Evolutionary conservation across 495 filamentous ascomycete genomes (phyloP).

Genomic region (Bryoglossum gracile): DNA sequence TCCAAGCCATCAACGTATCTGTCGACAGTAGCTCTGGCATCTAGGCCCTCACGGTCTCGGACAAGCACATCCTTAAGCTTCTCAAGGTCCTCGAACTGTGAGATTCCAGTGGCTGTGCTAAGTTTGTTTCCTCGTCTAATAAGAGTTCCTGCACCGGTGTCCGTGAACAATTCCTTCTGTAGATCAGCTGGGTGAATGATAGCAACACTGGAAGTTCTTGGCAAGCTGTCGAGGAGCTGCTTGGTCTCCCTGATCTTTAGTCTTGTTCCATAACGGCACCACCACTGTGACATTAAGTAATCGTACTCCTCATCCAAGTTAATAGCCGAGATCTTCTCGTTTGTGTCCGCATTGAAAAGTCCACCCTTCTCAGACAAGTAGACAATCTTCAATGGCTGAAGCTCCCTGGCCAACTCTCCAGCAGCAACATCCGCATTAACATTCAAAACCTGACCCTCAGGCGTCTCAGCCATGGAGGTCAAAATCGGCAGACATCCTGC

Average conservation of each 20-base stretch:
- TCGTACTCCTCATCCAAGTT: constrained; percentile 98
- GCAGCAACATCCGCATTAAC: constrained; percentile 98
- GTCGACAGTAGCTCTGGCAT: constrained; percentile 77
- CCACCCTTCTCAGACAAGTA: constrained; percentile 98
- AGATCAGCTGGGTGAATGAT: constrained; percentile 94
- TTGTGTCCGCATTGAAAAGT: constrained; percentile 85
- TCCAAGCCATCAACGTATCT: constrained; percentile 74
- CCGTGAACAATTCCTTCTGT: constrained; percentile 94
- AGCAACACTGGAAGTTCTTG: constrained; percentile 87
- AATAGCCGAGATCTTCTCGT: constrained; percentile 94
- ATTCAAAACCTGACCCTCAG: constrained; percentile 90
- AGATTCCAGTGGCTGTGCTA: constrained; percentile 61
- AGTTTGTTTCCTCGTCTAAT: constrained; percentile 92
- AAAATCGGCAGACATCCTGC: constrained; percentile 90
- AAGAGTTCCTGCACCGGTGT: constrained; percentile 90
- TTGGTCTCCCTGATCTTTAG: constrained; percentile 99
- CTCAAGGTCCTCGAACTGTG: constrained; percentile 71
- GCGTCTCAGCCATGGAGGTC: constrained; percentile 93
- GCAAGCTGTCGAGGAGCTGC: constrained; percentile 78
- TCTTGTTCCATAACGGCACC: constrained; percentile 93
- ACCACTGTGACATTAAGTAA: constrained; percentile 86
- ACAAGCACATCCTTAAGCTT: constrained; percentile 77
- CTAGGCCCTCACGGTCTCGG: constrained; percentile 76
- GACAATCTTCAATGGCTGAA: constrained; percentile 96
- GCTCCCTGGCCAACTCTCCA: constrained; percentile 78